Conservation (phyloP, 1,284 basidiomycete species). For the Pseudozyma sp. region DNA sequence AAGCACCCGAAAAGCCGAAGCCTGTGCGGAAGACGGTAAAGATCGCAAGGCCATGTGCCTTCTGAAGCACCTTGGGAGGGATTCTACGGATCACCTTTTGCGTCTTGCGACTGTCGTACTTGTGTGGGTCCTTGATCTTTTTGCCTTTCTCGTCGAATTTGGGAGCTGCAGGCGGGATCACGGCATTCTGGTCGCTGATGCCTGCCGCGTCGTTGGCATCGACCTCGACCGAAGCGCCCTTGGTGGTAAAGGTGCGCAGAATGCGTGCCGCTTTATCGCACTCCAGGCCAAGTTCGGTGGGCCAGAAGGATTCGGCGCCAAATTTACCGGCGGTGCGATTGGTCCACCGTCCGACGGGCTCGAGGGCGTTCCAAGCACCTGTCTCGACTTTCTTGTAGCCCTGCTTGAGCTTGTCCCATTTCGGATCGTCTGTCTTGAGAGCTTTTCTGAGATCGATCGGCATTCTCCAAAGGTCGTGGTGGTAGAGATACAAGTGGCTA, state of each 20-base stretch:
- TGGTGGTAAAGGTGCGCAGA: slow-evolving; percentile 58
- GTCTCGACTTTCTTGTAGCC: slow-evolving; percentile 61
- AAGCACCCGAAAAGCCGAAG: slow-evolving; percentile 52
- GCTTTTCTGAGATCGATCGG: slow-evolving; percentile 45
- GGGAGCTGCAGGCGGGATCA: slow-evolving; percentile 29
- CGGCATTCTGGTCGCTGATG: slow-evolving; percentile 28
- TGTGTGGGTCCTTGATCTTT: slow-evolving; percentile 49
- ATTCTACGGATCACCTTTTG: slow-evolving; percentile 68
- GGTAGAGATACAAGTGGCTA: not conserved
- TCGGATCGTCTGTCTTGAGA: slow-evolving; percentile 47
- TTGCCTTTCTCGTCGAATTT: slow-evolving; percentile 40
- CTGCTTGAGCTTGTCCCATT: slow-evolving; percentile 52
- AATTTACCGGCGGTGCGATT: slow-evolving; percentile 53
- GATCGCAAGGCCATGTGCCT: slow-evolving; percentile 62
- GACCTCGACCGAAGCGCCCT: slow-evolving; percentile 53
- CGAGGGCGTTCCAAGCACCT: slow-evolving; percentile 51
- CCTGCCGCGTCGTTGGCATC: slow-evolving; percentile 40
- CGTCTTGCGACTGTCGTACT: slow-evolving; percentile 62
- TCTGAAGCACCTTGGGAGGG: slow-evolving; percentile 55
- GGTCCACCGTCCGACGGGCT: slow-evolving; percentile 52
- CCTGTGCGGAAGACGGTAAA: slow-evolving; percentile 67
- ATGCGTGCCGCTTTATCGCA: slow-evolving; percentile 65
- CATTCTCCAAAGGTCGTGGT: slow-evolving; percentile 14
- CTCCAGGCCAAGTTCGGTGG: slow-evolving; percentile 56
- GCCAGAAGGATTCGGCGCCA: slow-evolving; percentile 65